Percentiles rank a stretch among this genome's conserved stretches.
phyloP scores from a whole-genome alignment of 306 rosid genomes.

The Gleditsia sinensis region DNA sequence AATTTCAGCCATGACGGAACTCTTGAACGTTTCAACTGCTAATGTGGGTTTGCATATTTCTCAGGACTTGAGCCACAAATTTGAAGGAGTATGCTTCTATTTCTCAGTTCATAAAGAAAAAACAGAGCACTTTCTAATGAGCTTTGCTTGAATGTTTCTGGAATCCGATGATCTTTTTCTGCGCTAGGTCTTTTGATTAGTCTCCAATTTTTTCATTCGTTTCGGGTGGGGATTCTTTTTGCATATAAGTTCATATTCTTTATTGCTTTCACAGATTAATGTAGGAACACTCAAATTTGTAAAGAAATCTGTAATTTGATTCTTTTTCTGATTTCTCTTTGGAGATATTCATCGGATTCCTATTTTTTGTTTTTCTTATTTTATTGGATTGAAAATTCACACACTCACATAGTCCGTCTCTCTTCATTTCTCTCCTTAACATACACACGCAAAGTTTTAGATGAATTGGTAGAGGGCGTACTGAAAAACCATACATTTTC shows the following conservation, averaged over 20 bases:
- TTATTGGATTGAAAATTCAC: conserved; percentile 30
- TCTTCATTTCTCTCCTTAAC: conserved; percentile 41
- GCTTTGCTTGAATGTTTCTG: conserved; percentile 58
- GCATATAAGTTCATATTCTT: conserved; percentile 47
- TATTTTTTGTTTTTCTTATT: conserved; percentile 27
- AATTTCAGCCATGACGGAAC: conserved; percentile 52
- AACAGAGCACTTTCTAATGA: conserved; percentile 50
- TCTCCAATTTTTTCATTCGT: conserved; percentile 78
- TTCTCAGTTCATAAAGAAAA: conserved; percentile 46
- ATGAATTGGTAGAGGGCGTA: conserved; percentile 7
- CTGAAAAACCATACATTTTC: conserved; percentile 2
- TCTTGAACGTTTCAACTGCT: conserved; percentile 58
- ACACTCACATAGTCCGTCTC: conserved; percentile 61
- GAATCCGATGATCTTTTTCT: conserved; percentile 97
- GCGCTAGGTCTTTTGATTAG: conserved; percentile 47
- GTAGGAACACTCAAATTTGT: conserved; percentile 64
- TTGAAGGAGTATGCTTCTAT: conserved; percentile 68
- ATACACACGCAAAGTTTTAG: conserved; percentile 29
- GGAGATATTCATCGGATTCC: conserved; percentile 88
- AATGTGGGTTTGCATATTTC: conserved; percentile 59
- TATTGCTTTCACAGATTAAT: conserved; percentile 39
- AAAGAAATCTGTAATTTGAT: conserved; percentile 40
- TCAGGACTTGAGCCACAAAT: conserved; percentile 51
- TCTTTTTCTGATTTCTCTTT: conserved; percentile 40
- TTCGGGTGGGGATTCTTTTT: conserved; percentile 53